Evolutionary conservation across 306 rosid genomes (phyloP).

Genomic region (Vicia villosa): DNA sequence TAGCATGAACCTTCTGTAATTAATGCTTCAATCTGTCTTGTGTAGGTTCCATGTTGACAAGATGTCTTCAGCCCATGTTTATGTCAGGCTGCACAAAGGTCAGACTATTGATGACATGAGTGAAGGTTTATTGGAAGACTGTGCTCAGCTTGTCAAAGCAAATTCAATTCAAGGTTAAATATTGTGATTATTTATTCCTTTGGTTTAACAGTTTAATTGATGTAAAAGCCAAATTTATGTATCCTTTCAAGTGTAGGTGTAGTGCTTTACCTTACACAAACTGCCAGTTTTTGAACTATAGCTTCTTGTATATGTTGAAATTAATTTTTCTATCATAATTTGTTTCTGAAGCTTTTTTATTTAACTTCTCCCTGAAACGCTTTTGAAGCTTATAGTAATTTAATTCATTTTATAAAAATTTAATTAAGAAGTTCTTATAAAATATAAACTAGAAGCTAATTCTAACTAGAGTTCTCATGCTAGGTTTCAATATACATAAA

Average conservation of each 20-base stretch:
- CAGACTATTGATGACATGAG: conserved; percentile 88
- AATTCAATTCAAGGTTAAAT: conserved; percentile 91
- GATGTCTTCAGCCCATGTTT: conserved; percentile 98
- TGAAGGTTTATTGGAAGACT: conserved; percentile 88
- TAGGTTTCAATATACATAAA: conserved; percentile 1
- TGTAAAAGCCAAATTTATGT: background rate
- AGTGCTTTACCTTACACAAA: background rate
- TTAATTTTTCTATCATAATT: background rate
- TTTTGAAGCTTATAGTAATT: background rate
- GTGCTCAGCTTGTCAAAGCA: conserved; percentile 98
- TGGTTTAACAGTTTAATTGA: conserved; percentile 10
- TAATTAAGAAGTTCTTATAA: background rate
- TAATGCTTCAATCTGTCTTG: conserved; percentile 13
- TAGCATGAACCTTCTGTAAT: background rate
- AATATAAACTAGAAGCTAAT: background rate
- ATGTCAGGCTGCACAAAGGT: conserved; percentile 84
- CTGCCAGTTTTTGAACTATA: background rate
- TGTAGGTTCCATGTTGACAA: conserved; percentile 96
- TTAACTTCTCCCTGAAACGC: background rate
- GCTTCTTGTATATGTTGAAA: background rate
- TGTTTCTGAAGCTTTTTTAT: background rate
- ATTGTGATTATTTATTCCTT: conserved; percentile 22
- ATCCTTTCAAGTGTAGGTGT: background rate
- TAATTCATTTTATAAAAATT: background rate
- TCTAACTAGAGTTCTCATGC: background rate